Base-by-base conservation (phyloP, 2,329 filamentous ascomycete genomes). In the Hypoxylon sp. region DNA sequence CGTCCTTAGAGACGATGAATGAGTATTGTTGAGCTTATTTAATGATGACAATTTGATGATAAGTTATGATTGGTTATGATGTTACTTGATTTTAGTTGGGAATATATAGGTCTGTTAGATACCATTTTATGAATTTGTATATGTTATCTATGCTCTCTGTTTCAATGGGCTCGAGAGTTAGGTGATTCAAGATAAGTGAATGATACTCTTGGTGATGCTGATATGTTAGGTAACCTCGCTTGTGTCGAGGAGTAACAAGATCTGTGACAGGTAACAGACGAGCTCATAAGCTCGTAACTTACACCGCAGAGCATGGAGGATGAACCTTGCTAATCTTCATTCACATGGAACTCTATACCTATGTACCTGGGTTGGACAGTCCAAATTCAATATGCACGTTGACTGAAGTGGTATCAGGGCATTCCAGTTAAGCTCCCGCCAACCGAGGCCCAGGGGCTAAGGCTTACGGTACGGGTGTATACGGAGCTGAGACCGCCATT, bases 391-490 rank as follows among this genome's bases (percentile, higher is more conserved):
- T 41, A 41, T 21, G 32, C 48, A 27, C 8, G 32, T 52, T 5
- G 48, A 41, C 37, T 21, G 8, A 41, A 52, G 29, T 11, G 14
- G 14, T 11, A 16, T 41, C 21, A 37, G 21, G 8, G 50, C 12
- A 29, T 23, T 41, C 21, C 39, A 48, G 23, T 21, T 23, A 39
- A 41, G 53, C 47, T 61, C 32, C 61, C 29, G 50, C 47, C 6
- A 65, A 50, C 65, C 65, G 65, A 68, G 65, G 65, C 54, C 57
- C 61, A 57, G 65, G 53, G 53, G 19, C 21, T 27, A 61, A 51
- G 29, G 37, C 37, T 55, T 37, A 21, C 48, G 48, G 37, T 19
- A 30, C 65, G 65, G 65, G 57, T 65, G 54, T 30, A 47, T 43
- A 59, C 61, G 61, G 61, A 46, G 56, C 37, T 41, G 37, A 41